Percentiles rank a stretch among this genome's conserved stretches.
These are phyloP conservation scores for Omphalea diandra DNA, from an alignment of 441 rosid genomes.

Conservation along the genomic window DNA sequence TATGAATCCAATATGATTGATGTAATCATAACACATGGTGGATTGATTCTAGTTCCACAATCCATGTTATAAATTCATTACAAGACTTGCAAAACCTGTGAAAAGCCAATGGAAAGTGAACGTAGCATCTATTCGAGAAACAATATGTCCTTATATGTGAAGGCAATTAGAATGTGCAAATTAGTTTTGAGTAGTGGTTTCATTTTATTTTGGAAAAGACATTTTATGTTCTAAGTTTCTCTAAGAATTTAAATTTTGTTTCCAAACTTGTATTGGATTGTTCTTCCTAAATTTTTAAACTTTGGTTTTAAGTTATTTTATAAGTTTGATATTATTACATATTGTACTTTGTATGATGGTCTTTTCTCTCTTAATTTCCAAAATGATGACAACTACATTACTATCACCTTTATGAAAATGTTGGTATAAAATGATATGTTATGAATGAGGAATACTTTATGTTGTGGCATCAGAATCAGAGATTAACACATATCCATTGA, in stretches of 20 bases:
- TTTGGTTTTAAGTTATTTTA: not conserved
- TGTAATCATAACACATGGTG: not conserved
- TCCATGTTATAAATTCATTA: not conserved
- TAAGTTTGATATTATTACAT: not conserved
- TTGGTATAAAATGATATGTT: not conserved
- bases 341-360: not conserved
- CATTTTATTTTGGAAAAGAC: not conserved
- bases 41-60: constrained; percentile 11
- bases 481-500: not conserved
- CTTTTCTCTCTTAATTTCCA: not conserved
- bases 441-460: not conserved
- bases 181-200: not conserved
- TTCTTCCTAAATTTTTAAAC: not conserved
- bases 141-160: not conserved
- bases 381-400: not conserved
- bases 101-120: not conserved
- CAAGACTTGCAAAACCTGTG: not conserved
- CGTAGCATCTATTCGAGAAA: not conserved
- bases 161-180: not conserved
- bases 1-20: constrained; percentile 7
- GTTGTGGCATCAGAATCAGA: not conserved
- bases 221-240: constrained; percentile 11
- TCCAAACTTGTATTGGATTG: not conserved
- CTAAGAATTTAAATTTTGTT: too few relatives aligned
- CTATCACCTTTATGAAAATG: not conserved